These are phyloP conservation scores for Botrytis cinerea DNA, from an alignment of 2,329 filamentous ascomycete genomes.

Conservation along the genomic window DNA sequence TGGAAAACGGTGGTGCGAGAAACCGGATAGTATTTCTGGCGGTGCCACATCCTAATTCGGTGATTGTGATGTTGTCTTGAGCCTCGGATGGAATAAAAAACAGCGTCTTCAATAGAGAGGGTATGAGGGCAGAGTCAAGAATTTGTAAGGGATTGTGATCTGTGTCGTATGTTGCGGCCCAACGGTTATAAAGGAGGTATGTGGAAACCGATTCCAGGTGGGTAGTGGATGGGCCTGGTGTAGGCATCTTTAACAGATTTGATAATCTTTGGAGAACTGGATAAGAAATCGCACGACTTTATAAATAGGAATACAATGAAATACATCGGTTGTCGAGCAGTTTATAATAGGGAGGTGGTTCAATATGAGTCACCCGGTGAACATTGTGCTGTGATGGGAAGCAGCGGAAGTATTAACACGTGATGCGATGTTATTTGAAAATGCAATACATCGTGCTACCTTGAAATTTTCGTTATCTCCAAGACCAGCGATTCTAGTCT, in stretches of 20 bases:
- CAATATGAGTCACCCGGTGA: background rate
- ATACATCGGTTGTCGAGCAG: background rate
- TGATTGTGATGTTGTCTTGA: conserved; percentile 45
- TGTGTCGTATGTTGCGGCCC: conserved; percentile 59
- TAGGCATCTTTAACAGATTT: background rate
- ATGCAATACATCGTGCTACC: background rate
- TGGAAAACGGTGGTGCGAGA: conserved; percentile 32
- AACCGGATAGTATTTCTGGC: conserved; percentile 62
- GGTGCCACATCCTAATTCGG: conserved; percentile 66
- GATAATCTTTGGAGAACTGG: background rate
- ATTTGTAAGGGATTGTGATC: conserved; percentile 68
- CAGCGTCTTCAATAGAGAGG: conserved; percentile 51
- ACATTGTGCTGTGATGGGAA: background rate
- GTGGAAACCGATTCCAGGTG: conserved; percentile 43
- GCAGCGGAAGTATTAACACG: background rate
- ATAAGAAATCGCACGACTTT: background rate
- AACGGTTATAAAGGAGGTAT: conserved; percentile 50
- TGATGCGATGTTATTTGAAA: background rate
- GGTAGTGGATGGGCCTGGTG: conserved; percentile 26
- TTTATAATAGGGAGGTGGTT: background rate
- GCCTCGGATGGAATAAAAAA: conserved; percentile 40
- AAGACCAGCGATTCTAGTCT: background rate
- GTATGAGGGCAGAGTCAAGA: conserved; percentile 60
- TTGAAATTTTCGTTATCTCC: background rate
- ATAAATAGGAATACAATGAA: background rate